Conservation (phyloP, 345 rosid genomes). For the Zanthoxylum bungeanum region DNA sequence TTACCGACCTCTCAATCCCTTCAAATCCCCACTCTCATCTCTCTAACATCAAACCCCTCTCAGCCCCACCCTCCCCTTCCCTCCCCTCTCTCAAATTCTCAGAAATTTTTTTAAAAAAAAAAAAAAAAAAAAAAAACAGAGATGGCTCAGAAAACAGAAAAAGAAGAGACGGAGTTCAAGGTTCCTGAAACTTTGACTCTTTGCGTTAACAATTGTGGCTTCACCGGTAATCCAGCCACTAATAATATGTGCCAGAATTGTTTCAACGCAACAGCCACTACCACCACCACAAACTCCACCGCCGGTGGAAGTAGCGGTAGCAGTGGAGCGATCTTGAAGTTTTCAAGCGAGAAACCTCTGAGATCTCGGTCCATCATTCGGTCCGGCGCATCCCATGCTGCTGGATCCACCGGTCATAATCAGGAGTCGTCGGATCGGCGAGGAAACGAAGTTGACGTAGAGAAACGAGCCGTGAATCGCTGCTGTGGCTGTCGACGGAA, state of each 20-base stretch:
- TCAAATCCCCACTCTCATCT: conserved; percentile 28
- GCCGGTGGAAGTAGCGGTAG: conserved; percentile 8
- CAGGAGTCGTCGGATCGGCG: conserved; percentile 19
- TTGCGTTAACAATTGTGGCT: no score
- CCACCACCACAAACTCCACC: conserved; percentile 23
- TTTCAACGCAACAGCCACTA: conserved; percentile 66
- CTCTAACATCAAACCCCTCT: conserved; percentile 1
- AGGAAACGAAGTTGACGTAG: conserved; percentile 23
- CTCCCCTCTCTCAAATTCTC: not conserved
- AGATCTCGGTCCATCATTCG: conserved; percentile 52
- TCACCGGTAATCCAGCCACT: no score
- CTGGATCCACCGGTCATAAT: conserved; percentile 13
- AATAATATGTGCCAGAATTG: no score
- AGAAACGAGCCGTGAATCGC: conserved; percentile 65
- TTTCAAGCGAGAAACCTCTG: no score
- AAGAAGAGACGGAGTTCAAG: no score
- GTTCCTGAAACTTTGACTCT: no score
- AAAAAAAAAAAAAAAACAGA: conserved; percentile 95
- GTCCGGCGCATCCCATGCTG: not conserved
- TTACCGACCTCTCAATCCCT: no score
- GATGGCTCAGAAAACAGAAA: no score
- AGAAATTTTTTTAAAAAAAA: conserved; percentile 70
- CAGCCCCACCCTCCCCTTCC: not conserved
- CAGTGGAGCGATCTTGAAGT: conserved; percentile 36
- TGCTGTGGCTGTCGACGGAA: conserved; percentile 86